Base-by-base conservation (phyloP, 2,329 filamentous ascomycete genomes). In the Xylariaceae sp. region DNA sequence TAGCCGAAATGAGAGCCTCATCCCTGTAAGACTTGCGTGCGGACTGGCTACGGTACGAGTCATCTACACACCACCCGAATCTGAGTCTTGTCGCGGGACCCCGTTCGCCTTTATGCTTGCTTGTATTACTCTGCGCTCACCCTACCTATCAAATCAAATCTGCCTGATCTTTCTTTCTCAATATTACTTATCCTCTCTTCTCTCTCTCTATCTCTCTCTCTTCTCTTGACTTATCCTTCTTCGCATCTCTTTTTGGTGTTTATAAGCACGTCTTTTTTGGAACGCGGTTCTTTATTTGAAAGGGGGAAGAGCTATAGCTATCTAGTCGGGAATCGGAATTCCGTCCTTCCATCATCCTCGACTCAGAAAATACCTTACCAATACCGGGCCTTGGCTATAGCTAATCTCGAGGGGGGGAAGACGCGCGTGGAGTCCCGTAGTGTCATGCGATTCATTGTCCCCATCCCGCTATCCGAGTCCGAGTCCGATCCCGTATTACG, bases 1-100 rank as follows among this genome's bases (percentile, higher is more conserved):
- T 13, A 9, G 8, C 37, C 13, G 50, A 47, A 51, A 63, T 64
- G 58, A 64, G 58, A 64, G 60, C 62, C 62, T 64, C 61, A 64
- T 61, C 60, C 62, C 58, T 53, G 52, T 52, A 39, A 7, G 42
- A 45, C 4, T 11, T 15, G 42, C 42, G 5, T 45, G 42, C 42
- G 42, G 2, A 49, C 37, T 11, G 52, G 34, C 42, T 45, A 3
- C 42, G 34, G 48, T 44, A 59, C 30, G 47, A 50, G 30, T 45
- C 42, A 49, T 45, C 42, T n/a, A 45, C 42, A n/a, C 42, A n/a
- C 15, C 5, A 49, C 45, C 42, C 51, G 52, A 35, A 44, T 35
- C 51, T 48, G 39, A 51, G 37, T 49, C 55, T 50, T 55, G 55
- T 39, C 50, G 56, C 55, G 55, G 44, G 57, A 18, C 47, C 50